Evolutionary conservation across 768 basidiomycete species (phyloP), one percentile per base, ranked within the genome.

Genomic region (Tubosaeta sp.): DNA sequence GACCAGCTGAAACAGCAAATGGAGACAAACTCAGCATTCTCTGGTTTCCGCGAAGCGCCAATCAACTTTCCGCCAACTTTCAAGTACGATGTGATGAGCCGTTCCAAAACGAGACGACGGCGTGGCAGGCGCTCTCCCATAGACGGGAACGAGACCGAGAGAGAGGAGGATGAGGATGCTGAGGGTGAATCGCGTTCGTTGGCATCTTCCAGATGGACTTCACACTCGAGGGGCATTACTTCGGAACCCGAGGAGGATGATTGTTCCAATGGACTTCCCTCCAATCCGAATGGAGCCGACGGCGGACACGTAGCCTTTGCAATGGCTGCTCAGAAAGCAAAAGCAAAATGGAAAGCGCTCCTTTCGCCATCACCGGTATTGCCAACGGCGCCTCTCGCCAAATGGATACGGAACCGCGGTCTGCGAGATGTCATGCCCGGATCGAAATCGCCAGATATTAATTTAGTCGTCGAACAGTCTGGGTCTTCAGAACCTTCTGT

Each of bases 41-140:
- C 73, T 14, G 92, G 91, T 8, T 96, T 96, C 61, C 60, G 71
- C 8, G 94, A 97, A 66, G 90, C 78, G 0, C 70, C 75, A 0
- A 96, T 96, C 53, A 65, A 84, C 59, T 97, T 97, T 56, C 83
- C 91, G 5, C 94, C 94, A 0, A 96, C 94, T 0, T 97, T 94
- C 78, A 96, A 96, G 61, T 93, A 92, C 62, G 86, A 94, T 58
- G 87, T 94, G 7, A 64, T 77, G 18, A 86, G 82, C 66, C 76
- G 73, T 53, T 60, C 73, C 44, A 78, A 75, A 62, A 71, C 73
- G 24, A 69, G 62, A 32, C 74, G 69, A 48, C 61, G 59, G 52
- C 66, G 68, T n/a, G 68, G 69, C 42, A 69, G 62, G 56, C 71
- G 70, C 55, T 59, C 69, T 44, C 63, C 70, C 40, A 55, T 63